Conservation (phyloP, 225 moss, liverwort and hornwort species). For the Sphagnum tenellum region DNA sequence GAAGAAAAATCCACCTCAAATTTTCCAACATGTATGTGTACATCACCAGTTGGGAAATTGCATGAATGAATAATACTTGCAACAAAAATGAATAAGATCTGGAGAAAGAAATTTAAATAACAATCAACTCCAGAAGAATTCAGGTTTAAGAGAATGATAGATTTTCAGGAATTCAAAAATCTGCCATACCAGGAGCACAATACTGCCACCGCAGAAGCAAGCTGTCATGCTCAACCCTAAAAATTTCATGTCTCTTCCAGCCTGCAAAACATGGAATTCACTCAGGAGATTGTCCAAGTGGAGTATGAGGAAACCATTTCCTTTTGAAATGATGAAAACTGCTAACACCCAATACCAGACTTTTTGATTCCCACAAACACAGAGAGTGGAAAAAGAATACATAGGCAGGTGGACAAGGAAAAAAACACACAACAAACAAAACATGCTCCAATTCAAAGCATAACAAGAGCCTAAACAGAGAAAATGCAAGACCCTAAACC, state of each 20-base stretch:
- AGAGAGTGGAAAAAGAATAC: no score
- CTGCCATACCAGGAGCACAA: conserved; percentile 52
- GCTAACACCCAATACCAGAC: background rate
- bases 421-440: no score
- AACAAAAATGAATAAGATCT: no score
- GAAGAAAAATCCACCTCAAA: background rate
- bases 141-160: no score
- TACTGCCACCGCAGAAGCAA: conserved; percentile 58
- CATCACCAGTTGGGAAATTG: no score
- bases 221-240: conserved; percentile 81
- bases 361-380: no score
- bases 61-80: no score
- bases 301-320: no score
- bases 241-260: conserved; percentile 77
- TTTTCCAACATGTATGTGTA: background rate
- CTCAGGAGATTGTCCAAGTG: background rate
- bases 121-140: background rate
- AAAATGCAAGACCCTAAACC: no score
- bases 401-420: no score
- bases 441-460: no score
- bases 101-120: background rate
- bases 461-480: no score
- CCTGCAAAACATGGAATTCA: conserved; percentile 18
- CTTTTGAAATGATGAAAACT: background rate
- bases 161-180: background rate